Evolutionary conservation across 257 asterid species (phyloP), one percentile per base, ranked within the genome.

Genomic region (Handroanthus guayacan): DNA sequence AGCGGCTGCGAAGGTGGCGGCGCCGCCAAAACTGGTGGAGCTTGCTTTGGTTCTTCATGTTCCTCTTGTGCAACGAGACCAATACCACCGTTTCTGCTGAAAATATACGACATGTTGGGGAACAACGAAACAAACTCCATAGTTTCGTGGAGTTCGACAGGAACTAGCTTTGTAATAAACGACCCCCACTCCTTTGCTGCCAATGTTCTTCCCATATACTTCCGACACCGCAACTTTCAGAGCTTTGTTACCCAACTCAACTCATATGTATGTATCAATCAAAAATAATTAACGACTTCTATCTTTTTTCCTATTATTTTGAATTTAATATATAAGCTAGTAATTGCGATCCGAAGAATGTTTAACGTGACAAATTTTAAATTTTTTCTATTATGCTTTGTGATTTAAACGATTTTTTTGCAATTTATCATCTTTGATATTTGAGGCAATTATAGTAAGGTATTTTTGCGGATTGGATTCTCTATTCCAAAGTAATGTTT

Each of bases 181-280:
- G 72, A 87, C 61, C 71, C 78, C 44, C 88, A 82, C 64, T 72
- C 45, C 43, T 87, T 89, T 75, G 82, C 87, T 31, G 81, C 86
- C 41, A 58, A 82, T 47, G 72, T 89, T 71, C 86, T 89, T 43
- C 84, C 85, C 17, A 72, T 74, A 5, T 84, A 78, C 70, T 89
- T 87, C 81, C 79, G 78, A 44, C 92, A 89, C 80, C 71, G 72
- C 87, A 87, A 89, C 66, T 81, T 87, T 63, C 80, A 82, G 6
- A 89, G 88, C 85, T 89, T 89, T 66, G 17, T 82, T 17, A 69
- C 87, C 69, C 95, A 89, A 72, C 90, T 87, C 75, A 86, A 84
- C 80, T 51, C 86, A 3, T 89, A 87, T 72, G 95, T 89, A 81
- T 84, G 90, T 71, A 45, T 6, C 66, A 45, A 17, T 63, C 6